A percentile compares a stretch with the other conserved stretches of the same genome.
phyloP scores from a whole-genome alignment of 371 early-diverging fungal genomes.

The Lichtheimia ornata region DNA sequence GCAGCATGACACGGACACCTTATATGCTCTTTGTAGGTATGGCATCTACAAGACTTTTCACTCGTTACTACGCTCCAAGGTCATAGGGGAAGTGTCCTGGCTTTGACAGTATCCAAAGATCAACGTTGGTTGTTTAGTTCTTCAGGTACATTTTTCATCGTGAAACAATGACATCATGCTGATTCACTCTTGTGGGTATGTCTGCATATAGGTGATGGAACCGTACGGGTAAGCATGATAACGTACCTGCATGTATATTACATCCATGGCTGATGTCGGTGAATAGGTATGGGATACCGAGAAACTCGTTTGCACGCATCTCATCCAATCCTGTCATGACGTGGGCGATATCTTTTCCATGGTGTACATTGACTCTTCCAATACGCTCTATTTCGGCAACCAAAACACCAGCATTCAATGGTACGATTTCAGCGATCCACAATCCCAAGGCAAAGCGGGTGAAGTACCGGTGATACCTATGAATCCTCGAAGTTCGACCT shows the following conservation, averaged over 20 bases:
- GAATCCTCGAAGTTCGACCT: conserved; percentile 23
- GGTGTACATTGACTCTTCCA: conserved; percentile 54
- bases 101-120: conserved; percentile 58
- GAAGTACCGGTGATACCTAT: conserved; percentile 22
- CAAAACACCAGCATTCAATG: conserved; percentile 81
- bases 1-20: not conserved
- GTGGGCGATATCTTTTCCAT: conserved; percentile 79
- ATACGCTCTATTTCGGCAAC: conserved; percentile 73
- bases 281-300: conserved; percentile 69
- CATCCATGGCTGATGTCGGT: not conserved
- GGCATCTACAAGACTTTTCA: conserved; percentile 69
- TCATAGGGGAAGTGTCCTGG: conserved; percentile 71
- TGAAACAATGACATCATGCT: not conserved
- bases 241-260: not conserved
- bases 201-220: conserved; percentile 59
- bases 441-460: conserved; percentile 44
- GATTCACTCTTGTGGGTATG: not conserved
- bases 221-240: conserved; percentile 51
- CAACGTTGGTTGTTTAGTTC: conserved; percentile 68
- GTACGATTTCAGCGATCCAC: conserved; percentile 61
- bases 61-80: conserved; percentile 61
- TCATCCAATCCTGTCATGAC: conserved; percentile 72
- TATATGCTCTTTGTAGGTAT: conserved; percentile 50
- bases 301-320: conserved; percentile 60
- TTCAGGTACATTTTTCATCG: conserved; percentile 48